Evolutionary conservation across 2,329 filamentous ascomycete genomes (phyloP).

Genomic region (Colletotrichum lupini): DNA sequence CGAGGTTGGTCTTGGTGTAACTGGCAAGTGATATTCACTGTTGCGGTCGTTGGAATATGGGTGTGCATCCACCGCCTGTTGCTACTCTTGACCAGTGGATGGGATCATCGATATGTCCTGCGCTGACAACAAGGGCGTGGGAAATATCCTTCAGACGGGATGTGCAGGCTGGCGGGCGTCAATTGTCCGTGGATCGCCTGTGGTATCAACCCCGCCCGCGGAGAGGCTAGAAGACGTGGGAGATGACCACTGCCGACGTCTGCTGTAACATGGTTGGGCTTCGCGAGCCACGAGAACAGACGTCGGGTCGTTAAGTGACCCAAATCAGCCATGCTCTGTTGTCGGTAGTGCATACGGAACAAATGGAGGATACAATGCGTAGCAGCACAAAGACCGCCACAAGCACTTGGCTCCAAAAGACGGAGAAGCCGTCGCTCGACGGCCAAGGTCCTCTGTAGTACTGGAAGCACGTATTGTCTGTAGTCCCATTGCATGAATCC

Average conservation of each 20-base stretch:
- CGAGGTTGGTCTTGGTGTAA: neutral
- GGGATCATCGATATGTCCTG: neutral
- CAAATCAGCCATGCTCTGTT: neutral
- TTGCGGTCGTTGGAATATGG: no score
- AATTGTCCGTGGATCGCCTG: conserved; percentile 11
- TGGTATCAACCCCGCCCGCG: conserved; percentile 13
- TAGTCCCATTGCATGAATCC: conserved; percentile 13
- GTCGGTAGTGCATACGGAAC: neutral
- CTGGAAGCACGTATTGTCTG: neutral
- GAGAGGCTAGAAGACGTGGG: conserved; percentile 5
- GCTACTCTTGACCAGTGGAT: neutral
- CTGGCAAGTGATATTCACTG: neutral
- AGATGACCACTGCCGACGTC: neutral
- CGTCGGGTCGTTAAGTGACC: conserved; percentile 8
- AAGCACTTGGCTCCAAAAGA: conserved; percentile 8
- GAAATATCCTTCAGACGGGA: neutral
- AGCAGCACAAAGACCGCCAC: neutral
- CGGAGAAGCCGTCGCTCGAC: conserved; percentile 11
- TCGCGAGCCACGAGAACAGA: conserved; percentile 20
- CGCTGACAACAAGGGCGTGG: neutral
- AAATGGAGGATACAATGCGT: conserved; percentile 1
- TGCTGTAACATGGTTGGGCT: conserved; percentile 11
- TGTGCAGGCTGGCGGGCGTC: neutral
- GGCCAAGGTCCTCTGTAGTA: conserved; percentile 1
- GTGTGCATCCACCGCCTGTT: neutral